A percentile compares a stretch with the other conserved stretches of the same genome.
Conservation (phyloP, 2,329 filamentous ascomycete genomes). For the Xylariaceae sp. region DNA sequence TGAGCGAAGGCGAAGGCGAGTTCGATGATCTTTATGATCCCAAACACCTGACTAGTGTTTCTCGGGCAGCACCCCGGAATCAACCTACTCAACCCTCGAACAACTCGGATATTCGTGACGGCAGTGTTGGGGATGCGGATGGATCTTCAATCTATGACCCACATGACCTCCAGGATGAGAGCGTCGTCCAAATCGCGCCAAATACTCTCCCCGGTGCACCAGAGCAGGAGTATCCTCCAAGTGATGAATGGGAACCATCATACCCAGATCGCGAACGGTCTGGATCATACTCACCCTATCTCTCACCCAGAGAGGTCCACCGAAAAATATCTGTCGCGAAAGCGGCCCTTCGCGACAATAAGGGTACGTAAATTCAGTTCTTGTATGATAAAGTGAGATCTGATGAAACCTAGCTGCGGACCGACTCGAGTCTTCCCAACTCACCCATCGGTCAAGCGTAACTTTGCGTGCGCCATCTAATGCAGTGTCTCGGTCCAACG, state of each 20-base stretch:
- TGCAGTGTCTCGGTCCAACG: not conserved
- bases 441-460: not conserved
- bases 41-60: constrained; percentile 23
- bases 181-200: constrained; percentile 31
- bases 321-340: constrained; percentile 37
- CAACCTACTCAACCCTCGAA: constrained; percentile 21
- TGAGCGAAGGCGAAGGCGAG: constrained; percentile 75
- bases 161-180: constrained; percentile 35
- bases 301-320: constrained; percentile 57
- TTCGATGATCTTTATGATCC: constrained; percentile 64
- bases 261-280: constrained; percentile 52
- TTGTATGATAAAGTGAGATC: not conserved
- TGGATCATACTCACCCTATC: constrained; percentile 59
- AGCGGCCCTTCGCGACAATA: constrained; percentile 25
- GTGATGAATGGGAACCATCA: constrained; percentile 38
- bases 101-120: constrained; percentile 29
- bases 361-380: constrained; percentile 32
- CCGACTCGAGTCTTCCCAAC: constrained; percentile 8
- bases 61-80: not conserved
- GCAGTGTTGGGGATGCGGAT: constrained; percentile 41
- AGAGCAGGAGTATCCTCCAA: constrained; percentile 37
- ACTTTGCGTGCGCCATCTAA: not conserved
- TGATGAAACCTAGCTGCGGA: constrained; percentile 16
- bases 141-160: constrained; percentile 44
- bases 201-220: constrained; percentile 29